Evolutionary conservation across 495 filamentous ascomycete genomes (phyloP).

Genomic region (Pseudoneurospora amorphoporcata): DNA sequence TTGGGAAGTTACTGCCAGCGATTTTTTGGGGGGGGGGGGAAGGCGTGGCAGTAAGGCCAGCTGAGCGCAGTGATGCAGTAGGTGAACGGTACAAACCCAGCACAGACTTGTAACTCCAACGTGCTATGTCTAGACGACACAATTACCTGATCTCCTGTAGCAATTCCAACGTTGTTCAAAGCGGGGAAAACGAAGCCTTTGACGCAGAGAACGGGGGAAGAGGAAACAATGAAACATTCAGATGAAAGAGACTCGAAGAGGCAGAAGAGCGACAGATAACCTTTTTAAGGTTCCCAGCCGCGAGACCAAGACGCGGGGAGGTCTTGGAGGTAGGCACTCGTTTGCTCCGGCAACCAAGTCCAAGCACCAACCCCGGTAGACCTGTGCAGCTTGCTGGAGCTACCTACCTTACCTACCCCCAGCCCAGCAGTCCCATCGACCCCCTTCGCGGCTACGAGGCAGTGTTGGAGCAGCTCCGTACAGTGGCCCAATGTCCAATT

Average conservation of each 20-base stretch:
- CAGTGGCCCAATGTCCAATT: neutral
- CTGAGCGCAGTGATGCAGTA: neutral
- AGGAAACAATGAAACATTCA: conserved; percentile 1
- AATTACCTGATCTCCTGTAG: neutral
- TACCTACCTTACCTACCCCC: neutral
- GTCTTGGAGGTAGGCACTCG: neutral
- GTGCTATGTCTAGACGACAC: neutral
- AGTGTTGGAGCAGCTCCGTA: neutral
- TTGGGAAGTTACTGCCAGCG: neutral
- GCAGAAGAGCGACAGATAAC: neutral
- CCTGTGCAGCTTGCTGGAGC: neutral
- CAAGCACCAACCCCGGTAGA: neutral
- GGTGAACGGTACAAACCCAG: neutral
- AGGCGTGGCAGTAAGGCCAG: neutral
- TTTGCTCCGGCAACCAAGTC: neutral
- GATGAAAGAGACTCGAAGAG: conserved; percentile 1
- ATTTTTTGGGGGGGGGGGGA: neutral
- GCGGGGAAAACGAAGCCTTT: neutral
- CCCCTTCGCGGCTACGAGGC: neutral
- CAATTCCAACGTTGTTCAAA: neutral
- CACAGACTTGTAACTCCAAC: neutral
- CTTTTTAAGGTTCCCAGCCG: neutral
- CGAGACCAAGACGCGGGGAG: neutral
- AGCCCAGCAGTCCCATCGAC: neutral
- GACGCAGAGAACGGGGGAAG: neutral